Percentiles rank a stretch among this genome's conserved stretches.
These are phyloP conservation scores for Kwoniella sp. DNA, from an alignment of 768 basidiomycete species.

Conservation along the genomic window DNA sequence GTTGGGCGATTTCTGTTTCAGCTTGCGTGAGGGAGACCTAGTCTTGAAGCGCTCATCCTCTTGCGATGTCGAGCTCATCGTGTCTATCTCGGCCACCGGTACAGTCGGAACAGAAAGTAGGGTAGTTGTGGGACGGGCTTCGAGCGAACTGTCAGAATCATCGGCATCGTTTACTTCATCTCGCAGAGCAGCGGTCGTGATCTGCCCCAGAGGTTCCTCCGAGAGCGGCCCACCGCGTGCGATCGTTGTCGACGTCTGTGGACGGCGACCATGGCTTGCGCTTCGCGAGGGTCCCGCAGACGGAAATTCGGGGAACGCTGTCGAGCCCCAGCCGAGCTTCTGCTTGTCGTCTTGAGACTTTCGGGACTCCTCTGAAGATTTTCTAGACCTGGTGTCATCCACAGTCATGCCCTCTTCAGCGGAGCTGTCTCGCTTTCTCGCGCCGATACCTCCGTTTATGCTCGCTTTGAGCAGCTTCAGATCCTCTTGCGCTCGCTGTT, in stretches of 20 bases:
- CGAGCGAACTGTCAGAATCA: neutral
- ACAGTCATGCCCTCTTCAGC: neutral
- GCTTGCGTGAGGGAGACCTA: neutral
- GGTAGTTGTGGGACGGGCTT: neutral
- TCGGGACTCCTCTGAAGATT: neutral
- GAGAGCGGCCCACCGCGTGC: neutral
- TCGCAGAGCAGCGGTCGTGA: neutral
- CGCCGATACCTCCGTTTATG: slow-evolving; percentile 7
- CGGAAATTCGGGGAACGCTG: slow-evolving; percentile 26
- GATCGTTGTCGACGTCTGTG: neutral
- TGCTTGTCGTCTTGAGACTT: neutral
- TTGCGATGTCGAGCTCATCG: slow-evolving; percentile 3
- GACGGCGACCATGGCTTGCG: neutral
- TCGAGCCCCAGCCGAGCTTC: slow-evolving; percentile 33
- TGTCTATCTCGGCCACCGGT: slow-evolving; percentile 9
- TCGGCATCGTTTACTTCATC: neutral
- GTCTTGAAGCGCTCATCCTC: neutral
- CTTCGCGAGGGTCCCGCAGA: slow-evolving; percentile 1
- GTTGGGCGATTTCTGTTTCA: neutral
- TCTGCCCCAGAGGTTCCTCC: neutral
- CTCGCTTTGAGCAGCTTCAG: slow-evolving; percentile 1
- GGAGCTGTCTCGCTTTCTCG: neutral
- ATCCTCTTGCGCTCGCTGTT: slow-evolving; percentile 15
- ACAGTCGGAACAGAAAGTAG: slow-evolving; percentile 3
- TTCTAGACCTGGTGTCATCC: neutral